A percentile compares a stretch with the other conserved stretches of the same genome.
These are phyloP conservation scores for Panicum miliaceum DNA, from an alignment of 176 grass and related monocot species.

Conservation along the genomic window DNA sequence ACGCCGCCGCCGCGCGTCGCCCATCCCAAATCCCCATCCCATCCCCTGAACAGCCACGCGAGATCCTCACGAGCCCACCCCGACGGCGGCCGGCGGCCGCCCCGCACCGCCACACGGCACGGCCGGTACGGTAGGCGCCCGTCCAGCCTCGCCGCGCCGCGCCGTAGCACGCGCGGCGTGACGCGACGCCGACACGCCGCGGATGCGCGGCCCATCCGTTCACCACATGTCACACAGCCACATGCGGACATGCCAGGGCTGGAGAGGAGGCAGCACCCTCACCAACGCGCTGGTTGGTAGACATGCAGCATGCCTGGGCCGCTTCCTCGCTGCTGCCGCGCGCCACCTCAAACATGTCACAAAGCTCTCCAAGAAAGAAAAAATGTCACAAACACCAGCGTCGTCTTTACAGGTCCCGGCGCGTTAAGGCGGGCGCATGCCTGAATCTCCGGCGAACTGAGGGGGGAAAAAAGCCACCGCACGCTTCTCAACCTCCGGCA, in stretches of 20 bases:
- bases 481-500: background rate
- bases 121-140: too few species aligned
- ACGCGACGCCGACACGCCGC: too few species aligned
- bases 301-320: background rate
- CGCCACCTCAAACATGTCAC: background rate
- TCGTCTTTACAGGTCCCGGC: background rate
- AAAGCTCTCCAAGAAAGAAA: background rate
- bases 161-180: too few species aligned
- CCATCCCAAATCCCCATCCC: background rate
- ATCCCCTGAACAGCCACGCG: too few species aligned
- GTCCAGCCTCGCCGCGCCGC: too few species aligned
- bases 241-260: background rate
- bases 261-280: too few species aligned
- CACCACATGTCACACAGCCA: too few species aligned
- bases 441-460: constrained; percentile 1
- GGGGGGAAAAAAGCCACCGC: background rate
- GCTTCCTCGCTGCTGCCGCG: background rate
- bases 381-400: too few species aligned
- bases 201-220: too few species aligned
- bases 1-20: too few species aligned
- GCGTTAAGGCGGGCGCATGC: background rate
- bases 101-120: too few species aligned
- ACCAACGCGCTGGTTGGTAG: background rate
- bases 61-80: background rate
- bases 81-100: background rate